phyloP scores from a whole-genome alignment of 2,329 filamentous ascomycete genomes.

The Gaeumannomyces tritici region DNA sequence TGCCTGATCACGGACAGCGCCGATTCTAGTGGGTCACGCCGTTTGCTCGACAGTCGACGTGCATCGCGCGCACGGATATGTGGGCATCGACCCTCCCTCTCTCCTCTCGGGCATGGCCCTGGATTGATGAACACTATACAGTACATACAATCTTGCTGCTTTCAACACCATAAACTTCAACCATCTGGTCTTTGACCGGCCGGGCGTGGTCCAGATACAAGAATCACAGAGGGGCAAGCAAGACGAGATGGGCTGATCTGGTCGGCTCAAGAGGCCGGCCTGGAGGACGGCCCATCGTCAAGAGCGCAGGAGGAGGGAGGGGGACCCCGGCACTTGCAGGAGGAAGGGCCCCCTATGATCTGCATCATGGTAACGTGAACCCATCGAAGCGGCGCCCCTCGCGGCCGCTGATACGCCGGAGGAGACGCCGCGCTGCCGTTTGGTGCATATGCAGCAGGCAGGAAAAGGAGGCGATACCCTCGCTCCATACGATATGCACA shows the following conservation, averaged over 20 bases:
- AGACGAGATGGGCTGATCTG: not conserved
- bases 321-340: not conserved
- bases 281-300: not conserved
- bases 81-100: too few relatives aligned
- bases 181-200: not conserved
- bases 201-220: not conserved
- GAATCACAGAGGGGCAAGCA: not conserved
- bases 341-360: not conserved
- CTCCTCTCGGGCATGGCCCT: not conserved
- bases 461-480: not conserved
- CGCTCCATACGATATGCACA: not conserved
- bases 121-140: not conserved
- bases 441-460: not conserved
- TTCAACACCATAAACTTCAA: not conserved
- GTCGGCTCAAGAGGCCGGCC: not conserved
- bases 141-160: not conserved
- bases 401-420: not conserved
- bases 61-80: not conserved
- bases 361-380: not conserved
- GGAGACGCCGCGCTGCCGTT: not conserved
- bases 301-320: not conserved
- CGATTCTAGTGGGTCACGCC: not conserved
- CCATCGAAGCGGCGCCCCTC: not conserved
- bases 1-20: not conserved
- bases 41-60: not conserved